Conservation (phyloP, 257 asterid genomes). For the Ajuga chamaepitys region DNA sequence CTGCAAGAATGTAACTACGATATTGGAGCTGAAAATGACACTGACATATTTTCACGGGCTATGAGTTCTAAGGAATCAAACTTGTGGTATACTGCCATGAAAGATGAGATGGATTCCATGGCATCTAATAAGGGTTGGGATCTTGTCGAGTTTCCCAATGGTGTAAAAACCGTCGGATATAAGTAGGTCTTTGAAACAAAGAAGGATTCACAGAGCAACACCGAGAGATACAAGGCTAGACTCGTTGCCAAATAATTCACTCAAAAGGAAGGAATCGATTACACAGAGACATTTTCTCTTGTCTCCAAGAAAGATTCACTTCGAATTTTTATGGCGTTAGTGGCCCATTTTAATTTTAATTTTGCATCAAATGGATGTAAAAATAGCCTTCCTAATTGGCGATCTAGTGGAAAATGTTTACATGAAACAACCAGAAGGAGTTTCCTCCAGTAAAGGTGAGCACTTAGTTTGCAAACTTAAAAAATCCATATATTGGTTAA, state of each 20-base stretch:
- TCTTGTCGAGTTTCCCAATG: neutral
- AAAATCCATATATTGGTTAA: too few species aligned
- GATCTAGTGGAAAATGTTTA: neutral
- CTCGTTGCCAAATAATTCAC: neutral
- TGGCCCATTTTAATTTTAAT: neutral
- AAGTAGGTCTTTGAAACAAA: neutral
- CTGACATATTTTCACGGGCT: neutral
- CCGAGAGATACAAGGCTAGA: neutral
- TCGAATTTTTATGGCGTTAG: neutral
- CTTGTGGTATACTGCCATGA: neutral
- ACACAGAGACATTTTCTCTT: neutral
- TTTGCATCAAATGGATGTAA: neutral
- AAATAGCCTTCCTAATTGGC: neutral
- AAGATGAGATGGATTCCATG: neutral
- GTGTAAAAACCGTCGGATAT: neutral
- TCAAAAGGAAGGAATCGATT: too few species aligned
- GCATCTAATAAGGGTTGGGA: neutral
- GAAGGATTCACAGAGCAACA: neutral
- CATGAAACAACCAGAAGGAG: too few species aligned
- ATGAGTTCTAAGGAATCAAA: neutral
- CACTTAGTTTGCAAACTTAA: too few species aligned
- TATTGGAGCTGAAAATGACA: slow-evolving; percentile 2
- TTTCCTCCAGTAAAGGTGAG: too few species aligned
- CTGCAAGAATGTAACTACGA: neutral
- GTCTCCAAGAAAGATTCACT: neutral